phyloP scores from a whole-genome alignment of 2,329 filamentous ascomycete species.

The Rhynchosporium graminicola region DNA sequence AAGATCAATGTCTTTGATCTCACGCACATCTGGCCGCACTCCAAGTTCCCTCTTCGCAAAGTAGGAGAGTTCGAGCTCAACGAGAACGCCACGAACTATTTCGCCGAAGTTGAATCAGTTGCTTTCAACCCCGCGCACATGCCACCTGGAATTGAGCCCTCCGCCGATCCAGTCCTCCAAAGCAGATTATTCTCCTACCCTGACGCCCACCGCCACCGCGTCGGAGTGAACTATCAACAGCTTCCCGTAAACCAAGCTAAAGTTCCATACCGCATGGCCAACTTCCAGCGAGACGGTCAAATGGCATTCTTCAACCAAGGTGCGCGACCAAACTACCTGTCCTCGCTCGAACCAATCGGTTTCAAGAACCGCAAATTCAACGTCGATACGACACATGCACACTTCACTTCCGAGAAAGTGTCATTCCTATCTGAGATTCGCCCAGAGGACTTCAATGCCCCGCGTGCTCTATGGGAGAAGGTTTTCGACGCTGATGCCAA shows the following conservation, averaged over 20 bases:
- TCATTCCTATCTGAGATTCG: slow-evolving; percentile 46
- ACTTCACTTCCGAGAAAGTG: slow-evolving; percentile 47
- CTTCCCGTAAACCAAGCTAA: slow-evolving; percentile 47
- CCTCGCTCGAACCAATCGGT: slow-evolving; percentile 41
- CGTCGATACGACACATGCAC: slow-evolving; percentile 44
- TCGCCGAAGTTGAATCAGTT: slow-evolving; percentile 67
- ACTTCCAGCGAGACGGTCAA: slow-evolving; percentile 44
- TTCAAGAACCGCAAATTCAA: slow-evolving; percentile 42
- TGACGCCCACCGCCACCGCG: slow-evolving; percentile 59
- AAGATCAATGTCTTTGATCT: slow-evolving; percentile 55
- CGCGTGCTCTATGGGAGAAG: slow-evolving; percentile 59
- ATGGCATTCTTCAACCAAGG: slow-evolving; percentile 49
- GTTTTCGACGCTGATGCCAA: slow-evolving; percentile 60
- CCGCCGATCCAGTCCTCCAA: slow-evolving; percentile 68
- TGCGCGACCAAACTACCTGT: slow-evolving; percentile 48
- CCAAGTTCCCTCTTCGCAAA: slow-evolving; percentile 48
- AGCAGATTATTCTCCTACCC: slow-evolving; percentile 69
- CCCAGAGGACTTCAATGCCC: slow-evolving; percentile 45
- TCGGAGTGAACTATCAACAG: slow-evolving; percentile 60
- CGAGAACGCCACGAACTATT: slow-evolving; percentile 56
- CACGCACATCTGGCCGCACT: slow-evolving; percentile 56
- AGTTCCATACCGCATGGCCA: slow-evolving; percentile 40
- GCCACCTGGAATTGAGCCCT: slow-evolving; percentile 65
- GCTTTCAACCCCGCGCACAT: slow-evolving; percentile 67
- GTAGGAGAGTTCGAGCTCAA: slow-evolving; percentile 52